Evolutionary conservation across 1,139 yeast species (phyloP), one percentile per base, ranked within the genome.

Genomic region (Yamadazyma friedrichii): DNA sequence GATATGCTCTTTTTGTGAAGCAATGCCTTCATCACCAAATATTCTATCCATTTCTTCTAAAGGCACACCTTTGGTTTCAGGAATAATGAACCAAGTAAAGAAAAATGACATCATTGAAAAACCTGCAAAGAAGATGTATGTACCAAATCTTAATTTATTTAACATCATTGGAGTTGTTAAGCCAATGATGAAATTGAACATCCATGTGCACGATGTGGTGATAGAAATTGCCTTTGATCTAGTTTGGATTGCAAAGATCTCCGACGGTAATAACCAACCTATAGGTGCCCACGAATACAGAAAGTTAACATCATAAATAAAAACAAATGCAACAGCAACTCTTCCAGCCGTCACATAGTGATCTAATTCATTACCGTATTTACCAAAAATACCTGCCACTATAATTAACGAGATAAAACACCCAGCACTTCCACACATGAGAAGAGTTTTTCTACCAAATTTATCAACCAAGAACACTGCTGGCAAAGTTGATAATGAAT

Each of bases 301-400:
- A 26, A 59, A 52, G 26, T 52, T 58, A n/a, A 57, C 56, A 40
- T 57, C 65, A 29, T 64, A 59, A 15, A 67, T 62, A 51, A 54
- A 59, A 44, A 70, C 65, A 51, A 71, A 75, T 29, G 74, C 56
- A 42, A 54, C 50, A 24, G 56, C 80, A 17, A 78, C 75, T 56
- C 79, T 78, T 40, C 69, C 65, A 17, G 60, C 58, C 30, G 46
- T 49, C 6, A 42, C 46, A 33, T 52, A 44, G 27, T 42, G 35
- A 24, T 43, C 48, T 15, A 54, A 41, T 15, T 39, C 27, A 12
- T 48, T 55, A 6, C 38, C 46, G 36, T 47, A 51, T 34, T 42
- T 79, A 55, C 93, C 94, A 38, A 84, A 72, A 32, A 84, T 70
- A 12, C 89, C 80, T 16, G 51, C 58, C 56, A 76, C 62, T 26